Conservation (phyloP, 306 rosid species). For the Prunus armeniaca region DNA sequence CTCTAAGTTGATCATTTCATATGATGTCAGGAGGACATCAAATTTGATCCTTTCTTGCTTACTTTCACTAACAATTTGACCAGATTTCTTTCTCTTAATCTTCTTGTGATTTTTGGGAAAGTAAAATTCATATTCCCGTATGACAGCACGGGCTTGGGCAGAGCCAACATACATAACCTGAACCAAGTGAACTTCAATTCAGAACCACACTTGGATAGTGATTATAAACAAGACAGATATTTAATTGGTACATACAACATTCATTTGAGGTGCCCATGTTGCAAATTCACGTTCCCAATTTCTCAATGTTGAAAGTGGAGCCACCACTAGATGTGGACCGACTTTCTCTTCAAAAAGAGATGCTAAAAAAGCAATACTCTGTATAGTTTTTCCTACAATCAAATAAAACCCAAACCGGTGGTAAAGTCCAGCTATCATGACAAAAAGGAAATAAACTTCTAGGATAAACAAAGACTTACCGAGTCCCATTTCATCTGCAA, state of each 20-base stretch:
- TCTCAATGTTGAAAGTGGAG: constrained; percentile 94
- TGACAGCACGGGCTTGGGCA: constrained; percentile 80
- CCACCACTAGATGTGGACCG: constrained; percentile 92
- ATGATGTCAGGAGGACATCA: constrained; percentile 94
- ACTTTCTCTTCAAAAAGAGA: constrained; percentile 73
- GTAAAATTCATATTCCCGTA: constrained; percentile 90
- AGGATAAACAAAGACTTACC: constrained; percentile 50
- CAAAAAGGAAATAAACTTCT: constrained; percentile 10
- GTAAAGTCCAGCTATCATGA: constrained; percentile 22
- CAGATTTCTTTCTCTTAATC: constrained; percentile 84
- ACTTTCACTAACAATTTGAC: constrained; percentile 64
- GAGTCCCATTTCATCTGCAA: constrained; percentile 99
- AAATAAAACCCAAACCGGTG: constrained; percentile 13
- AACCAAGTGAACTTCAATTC: constrained; percentile 34
- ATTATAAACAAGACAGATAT: constrained; percentile 18
- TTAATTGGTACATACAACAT: constrained; percentile 63
- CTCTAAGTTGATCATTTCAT: constrained; percentile 96
- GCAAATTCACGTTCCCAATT: constrained; percentile 99
- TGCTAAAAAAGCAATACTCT: constrained; percentile 96
- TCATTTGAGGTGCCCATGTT: constrained; percentile 99
- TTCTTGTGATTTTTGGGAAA: constrained; percentile 84
- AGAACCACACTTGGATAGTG: constrained; percentile 27
- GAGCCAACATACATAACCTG: constrained; percentile 97
- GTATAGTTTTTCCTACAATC: constrained; percentile 90
- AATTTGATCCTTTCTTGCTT: constrained; percentile 96